Percentiles rank a stretch among this genome's conserved stretches.
phyloP scores from a whole-genome alignment of 306 rosid species.

The Cotoneaster glaucophyllus region DNA sequence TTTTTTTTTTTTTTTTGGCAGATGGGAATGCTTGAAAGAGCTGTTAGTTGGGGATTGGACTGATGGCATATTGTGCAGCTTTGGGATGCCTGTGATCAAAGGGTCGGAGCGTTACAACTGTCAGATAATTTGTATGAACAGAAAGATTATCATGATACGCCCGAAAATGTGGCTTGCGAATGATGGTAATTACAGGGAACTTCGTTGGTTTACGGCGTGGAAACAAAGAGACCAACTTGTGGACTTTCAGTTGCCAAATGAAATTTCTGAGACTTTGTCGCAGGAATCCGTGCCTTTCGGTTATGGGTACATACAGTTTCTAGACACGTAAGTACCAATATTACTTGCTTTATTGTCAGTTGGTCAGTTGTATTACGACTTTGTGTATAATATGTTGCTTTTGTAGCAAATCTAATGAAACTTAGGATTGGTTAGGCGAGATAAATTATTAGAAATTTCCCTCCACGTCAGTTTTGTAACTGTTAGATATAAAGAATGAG shows the following conservation, averaged over 20 bases:
- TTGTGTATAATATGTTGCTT: neutral
- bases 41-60: conserved; percentile 79
- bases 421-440: neutral
- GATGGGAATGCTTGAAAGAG: conserved; percentile 95
- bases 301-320: conserved; percentile 80
- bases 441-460: neutral
- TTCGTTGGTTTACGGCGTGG: conserved; percentile 97
- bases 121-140: conserved; percentile 68
- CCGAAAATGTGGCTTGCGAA: conserved; percentile 96
- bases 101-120: conserved; percentile 90
- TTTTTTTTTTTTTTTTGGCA: conserved; percentile 16
- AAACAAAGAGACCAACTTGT: conserved; percentile 62
- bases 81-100: conserved; percentile 88
- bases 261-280: conserved; percentile 52
- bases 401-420: neutral
- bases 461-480: neutral
- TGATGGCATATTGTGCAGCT: conserved; percentile 79
- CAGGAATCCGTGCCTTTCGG: conserved; percentile 81
- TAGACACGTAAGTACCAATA: conserved; percentile 66
- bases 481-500: neutral
- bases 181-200: conserved; percentile 95
- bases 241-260: conserved; percentile 71
- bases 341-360: neutral
- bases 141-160: conserved; percentile 76
- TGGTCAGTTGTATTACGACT: neutral